phyloP scores from a whole-genome alignment of 768 basidiomycete genomes.

The Podaxis rugospora region DNA sequence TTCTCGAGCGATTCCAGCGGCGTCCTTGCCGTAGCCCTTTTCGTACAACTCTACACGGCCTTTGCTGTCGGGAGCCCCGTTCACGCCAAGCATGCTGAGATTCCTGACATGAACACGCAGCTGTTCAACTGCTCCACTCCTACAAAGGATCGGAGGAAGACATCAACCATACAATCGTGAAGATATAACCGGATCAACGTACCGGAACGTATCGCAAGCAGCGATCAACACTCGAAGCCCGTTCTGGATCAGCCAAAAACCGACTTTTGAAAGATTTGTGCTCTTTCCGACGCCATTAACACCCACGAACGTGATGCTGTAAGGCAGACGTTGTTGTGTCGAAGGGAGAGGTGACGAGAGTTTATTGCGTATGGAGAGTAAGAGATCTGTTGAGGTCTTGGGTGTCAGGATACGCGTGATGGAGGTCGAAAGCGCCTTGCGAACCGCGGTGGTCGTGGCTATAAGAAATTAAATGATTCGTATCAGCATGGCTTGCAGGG shows the following conservation, averaged over 20 bases:
- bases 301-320: constrained; percentile 93
- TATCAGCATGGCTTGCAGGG: constrained; percentile 9
- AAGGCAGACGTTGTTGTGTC: constrained; percentile 76
- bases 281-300: constrained; percentile 99
- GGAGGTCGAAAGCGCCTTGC: constrained; percentile 75
- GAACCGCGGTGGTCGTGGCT: constrained; percentile 86
- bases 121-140: constrained; percentile 97
- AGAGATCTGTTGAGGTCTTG: constrained; percentile 93
- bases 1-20: constrained; percentile 96
- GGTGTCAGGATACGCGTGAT: constrained; percentile 94
- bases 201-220: constrained; percentile 97
- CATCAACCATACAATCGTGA: neutral
- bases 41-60: constrained; percentile 91
- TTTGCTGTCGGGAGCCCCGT: constrained; percentile 64
- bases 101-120: constrained; percentile 95
- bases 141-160: constrained; percentile 19
- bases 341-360: constrained; percentile 69
- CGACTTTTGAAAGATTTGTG: constrained; percentile 96
- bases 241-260: constrained; percentile 99
- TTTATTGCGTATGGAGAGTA: constrained; percentile 91
- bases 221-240: constrained; percentile 90
- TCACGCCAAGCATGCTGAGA: constrained; percentile 75
- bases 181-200: constrained; percentile 17
- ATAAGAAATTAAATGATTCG: constrained; percentile 3
- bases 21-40: constrained; percentile 96